Evolutionary conservation across 352 stramenopile species (phyloP), one percentile per base, ranked within the genome.

Genomic region (Plasmopara muralis): DNA sequence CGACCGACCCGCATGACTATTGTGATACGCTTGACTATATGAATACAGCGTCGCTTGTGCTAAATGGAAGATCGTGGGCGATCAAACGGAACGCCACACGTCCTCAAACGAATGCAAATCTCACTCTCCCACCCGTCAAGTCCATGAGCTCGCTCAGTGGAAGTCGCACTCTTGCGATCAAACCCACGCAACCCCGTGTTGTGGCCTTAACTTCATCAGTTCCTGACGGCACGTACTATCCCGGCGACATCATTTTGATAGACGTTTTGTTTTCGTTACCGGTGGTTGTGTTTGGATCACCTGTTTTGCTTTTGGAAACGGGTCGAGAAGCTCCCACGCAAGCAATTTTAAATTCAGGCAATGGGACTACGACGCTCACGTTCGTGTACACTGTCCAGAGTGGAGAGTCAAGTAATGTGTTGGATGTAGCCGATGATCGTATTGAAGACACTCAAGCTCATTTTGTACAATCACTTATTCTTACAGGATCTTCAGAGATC

Each of bases 1-100:
- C 58, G 0, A 60, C 72, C 8, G 59, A 20, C 0, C 62, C 72
- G 10, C 55, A 60, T 7, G 84, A 93, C 47, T 86, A 81, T 45
- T 83, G 77, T 28, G 59, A 77, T 4, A 40, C 51, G 0, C 57
- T 94, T 0, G 83, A 89, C n/a, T 94, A 94, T 45, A 64, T 79
- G 25, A 53, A 67, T 6, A 18, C 57, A 0, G 57, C 66, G 16
- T 83, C 79, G 6, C 48, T 91, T 9, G 47, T 47, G 4, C 42
- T 88, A 0, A 64, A 76, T 6, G 52, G 52, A 2, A 50, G 16
- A 0, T 55, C 31, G 8, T 65, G 64, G 20, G 42, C 15, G 0
- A 79, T 90, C 30, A 74, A 64, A 8, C 57, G 77, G 28, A 68
- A 62, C 13, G 40, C 80, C 0, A 85, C 80, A 2, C 70, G 77